These are phyloP conservation scores for Fusarium nygamai DNA, from an alignment of 2,329 filamentous ascomycete genomes.

Conservation along the genomic window DNA sequence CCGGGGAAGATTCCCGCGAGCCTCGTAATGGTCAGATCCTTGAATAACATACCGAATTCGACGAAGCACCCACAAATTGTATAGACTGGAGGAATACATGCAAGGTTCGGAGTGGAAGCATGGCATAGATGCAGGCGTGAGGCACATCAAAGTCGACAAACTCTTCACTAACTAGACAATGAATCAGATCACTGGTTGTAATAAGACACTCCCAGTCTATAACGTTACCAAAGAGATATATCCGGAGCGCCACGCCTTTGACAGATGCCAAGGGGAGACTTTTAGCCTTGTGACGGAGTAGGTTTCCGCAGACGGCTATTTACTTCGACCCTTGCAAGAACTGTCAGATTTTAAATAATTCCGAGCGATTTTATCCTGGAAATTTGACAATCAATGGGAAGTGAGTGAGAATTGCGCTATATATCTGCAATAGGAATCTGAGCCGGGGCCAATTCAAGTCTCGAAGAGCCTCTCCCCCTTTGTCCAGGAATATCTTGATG, in stretches of 20 bases:
- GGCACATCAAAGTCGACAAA: constrained; percentile 13
- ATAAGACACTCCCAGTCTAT: not conserved
- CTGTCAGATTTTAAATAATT: not conserved
- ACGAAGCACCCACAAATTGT: constrained; percentile 5
- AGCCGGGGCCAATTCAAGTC: not conserved
- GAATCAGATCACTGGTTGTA: constrained; percentile 26
- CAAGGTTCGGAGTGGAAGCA: constrained; percentile 9
- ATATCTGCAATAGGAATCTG: constrained; percentile 25
- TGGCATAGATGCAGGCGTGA: constrained; percentile 10
- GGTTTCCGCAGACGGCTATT: not conserved
- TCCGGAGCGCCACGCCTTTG: not conserved
- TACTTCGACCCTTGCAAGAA: not conserved
- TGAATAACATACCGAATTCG: constrained; percentile 14
- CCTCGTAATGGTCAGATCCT: constrained; percentile 23
- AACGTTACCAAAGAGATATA: not conserved
- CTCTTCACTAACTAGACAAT: not conserved
- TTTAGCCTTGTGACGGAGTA: not conserved
- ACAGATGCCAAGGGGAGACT: not conserved
- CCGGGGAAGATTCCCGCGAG: constrained; percentile 6
- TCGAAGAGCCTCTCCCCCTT: not conserved
- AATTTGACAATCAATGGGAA: constrained; percentile 1
- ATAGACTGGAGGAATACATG: constrained; percentile 2
- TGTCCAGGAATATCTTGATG: not conserved
- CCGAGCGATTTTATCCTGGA: not conserved
- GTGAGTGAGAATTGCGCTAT: not conserved